Conservation (phyloP, 140 eudicot genomes). For the Senecio squalidus region DNA sequence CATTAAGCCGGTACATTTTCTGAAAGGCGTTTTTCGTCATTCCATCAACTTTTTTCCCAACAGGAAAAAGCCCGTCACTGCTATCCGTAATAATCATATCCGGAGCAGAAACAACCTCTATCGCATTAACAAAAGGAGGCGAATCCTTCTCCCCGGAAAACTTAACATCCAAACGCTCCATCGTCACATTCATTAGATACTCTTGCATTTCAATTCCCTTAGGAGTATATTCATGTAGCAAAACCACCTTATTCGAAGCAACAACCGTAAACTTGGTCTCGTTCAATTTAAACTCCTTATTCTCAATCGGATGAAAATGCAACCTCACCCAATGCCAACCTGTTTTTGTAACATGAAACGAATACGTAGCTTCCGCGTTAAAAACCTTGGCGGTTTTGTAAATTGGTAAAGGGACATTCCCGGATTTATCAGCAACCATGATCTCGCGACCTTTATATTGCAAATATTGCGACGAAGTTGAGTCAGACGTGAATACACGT, state of each 20-base stretch:
- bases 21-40: constrained; percentile 30
- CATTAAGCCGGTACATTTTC: constrained; percentile 50
- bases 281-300: constrained; percentile 37
- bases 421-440: constrained; percentile 21
- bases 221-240: constrained; percentile 36
- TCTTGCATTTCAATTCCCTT: constrained; percentile 30
- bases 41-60: constrained; percentile 32
- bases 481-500: constrained; percentile 41
- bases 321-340: constrained; percentile 91
- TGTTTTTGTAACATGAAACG: constrained; percentile 46
- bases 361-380: constrained; percentile 43
- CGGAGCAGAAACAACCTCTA: constrained; percentile 75
- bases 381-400: constrained; percentile 50
- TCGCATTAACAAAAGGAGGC: constrained; percentile 52
- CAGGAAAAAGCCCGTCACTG: constrained; percentile 34
- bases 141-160: constrained; percentile 40
- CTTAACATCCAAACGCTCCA: constrained; percentile 29
- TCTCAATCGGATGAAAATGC: constrained; percentile 47
- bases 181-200: constrained; percentile 52
- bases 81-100: constrained; percentile 36
- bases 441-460: constrained; percentile 36
- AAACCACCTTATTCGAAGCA: constrained; percentile 24
- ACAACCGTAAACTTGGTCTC: constrained; percentile 54
- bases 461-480: constrained; percentile 24
- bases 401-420: constrained; percentile 43